Base-by-base conservation (phyloP, 106 monocot genomes). In the Apostasia shenzhenica region DNA sequence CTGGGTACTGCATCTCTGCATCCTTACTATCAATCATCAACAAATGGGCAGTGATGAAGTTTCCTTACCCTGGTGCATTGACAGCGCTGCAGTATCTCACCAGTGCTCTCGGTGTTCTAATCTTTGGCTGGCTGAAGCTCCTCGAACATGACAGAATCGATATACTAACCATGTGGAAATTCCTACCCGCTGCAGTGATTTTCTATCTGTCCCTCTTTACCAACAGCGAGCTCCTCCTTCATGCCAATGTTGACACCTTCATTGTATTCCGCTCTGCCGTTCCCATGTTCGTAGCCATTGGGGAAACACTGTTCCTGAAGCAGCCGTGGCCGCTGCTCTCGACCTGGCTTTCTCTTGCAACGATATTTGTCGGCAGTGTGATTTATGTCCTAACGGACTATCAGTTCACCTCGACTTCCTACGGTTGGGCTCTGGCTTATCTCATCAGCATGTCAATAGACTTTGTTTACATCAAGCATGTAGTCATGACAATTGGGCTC, bases 381-480 rank as follows among this genome's bases (percentile, higher is more conserved):
- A 74, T 87, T 7, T 87, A 83, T 41, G 83, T 87, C 13, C 51
- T 69, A 5, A 76, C 75, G 3, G 75, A 76, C 49, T 69, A 76
- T 68, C 44, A 51, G 8, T 76, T 69, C 54, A 76, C 14, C 43
- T 26, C 69, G 50, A 83, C 83, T 11, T 83, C 79, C 12, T 87
- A 83, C 71, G 73, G 73, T 13, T 87, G 87, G 87, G 87, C 83
- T 0, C 13, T 72, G 1, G 87, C 87, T 26, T 87, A 87, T 63
- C 80, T 87, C 3, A 26, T 80, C 26, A 87, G 86, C 82, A 83
- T 87, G 87, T 72, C 80, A 0, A 80, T 87, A n/a, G 83, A 87
- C 58, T 87, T 87, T 66, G 87, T 87, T 61, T 87, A 87, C 80
- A 87, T 87, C 50, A 87, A 87, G 69, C 86, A 87, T 56, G 83